A percentile compares a stretch with the other conserved stretches of the same genome.
Evolutionary conservation across 1,139 yeast genomes (phyloP).

Genomic region (Blastobotrys proliferans): DNA sequence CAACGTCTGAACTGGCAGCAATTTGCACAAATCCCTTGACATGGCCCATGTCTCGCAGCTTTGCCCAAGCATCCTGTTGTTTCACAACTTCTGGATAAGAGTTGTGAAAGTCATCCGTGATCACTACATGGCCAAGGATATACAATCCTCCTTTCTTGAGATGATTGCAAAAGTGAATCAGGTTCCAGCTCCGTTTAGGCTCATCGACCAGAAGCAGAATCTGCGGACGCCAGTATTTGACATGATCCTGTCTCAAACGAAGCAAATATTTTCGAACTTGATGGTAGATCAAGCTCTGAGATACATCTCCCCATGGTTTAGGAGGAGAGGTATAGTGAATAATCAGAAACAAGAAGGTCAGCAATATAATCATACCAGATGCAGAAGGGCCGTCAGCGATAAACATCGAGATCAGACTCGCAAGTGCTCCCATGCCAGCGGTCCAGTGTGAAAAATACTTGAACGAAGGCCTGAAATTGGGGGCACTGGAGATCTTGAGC

Average conservation of each 20-base stretch:
- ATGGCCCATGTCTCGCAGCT: constrained; percentile 68
- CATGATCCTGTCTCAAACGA: constrained; percentile 81
- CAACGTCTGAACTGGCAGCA: constrained; percentile 78
- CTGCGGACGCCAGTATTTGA: constrained; percentile 97
- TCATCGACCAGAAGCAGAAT: constrained; percentile 81
- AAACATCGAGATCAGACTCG: constrained; percentile 81
- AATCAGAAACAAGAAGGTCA: constrained; percentile 61
- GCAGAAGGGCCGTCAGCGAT: constrained; percentile 92
- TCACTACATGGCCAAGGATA: constrained; percentile 84
- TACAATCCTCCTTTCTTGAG: constrained; percentile 92
- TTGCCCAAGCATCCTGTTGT: constrained; percentile 78
- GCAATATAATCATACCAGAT: constrained; percentile 61
- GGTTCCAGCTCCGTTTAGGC: constrained; percentile 86
- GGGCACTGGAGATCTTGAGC: constrained; percentile 85
- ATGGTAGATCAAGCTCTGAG: constrained; percentile 89
- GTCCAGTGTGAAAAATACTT: constrained; percentile 78
- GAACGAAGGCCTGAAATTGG: constrained; percentile 93
- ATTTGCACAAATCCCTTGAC: constrained; percentile 93
- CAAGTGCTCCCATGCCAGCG: constrained; percentile 68
- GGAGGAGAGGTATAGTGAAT: constrained; percentile 93
- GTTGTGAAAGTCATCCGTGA: constrained; percentile 50
- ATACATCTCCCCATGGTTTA: constrained; percentile 95
- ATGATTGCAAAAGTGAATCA: constrained; percentile 91
- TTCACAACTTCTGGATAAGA: constrained; percentile 63
- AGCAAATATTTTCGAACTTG: constrained; percentile 89